Base-by-base conservation (phyloP, 495 filamentous ascomycete genomes). In the Aspergillus heteromorphus region DNA sequence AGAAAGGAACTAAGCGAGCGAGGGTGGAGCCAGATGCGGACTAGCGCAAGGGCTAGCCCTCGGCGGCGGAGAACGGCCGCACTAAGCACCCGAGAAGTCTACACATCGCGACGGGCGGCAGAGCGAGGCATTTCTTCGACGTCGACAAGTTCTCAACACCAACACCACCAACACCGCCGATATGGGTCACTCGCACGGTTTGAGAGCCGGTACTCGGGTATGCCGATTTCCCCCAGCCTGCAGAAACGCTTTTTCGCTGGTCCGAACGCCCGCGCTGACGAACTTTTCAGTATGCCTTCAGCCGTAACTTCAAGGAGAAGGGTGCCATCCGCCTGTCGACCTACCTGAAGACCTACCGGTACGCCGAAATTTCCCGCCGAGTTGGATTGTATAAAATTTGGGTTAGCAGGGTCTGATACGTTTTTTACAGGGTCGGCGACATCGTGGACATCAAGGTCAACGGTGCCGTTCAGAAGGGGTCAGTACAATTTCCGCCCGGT, bases 401-500 rank as follows among this genome's bases (percentile, higher is more conserved):
- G 55, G 54, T 61, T 54, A 48, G 19, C 27, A 63, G 57, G 60
- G 56, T 64, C 59, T 68, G 54, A 66, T 56, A 51, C n/a, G n/a
- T n/a, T 54, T 61, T 65, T 56, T 68, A 64, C 63, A 95, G 89
- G 75, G 93, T 98, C 71, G 93, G 92, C 72, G 92, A 97, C 64
- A 95, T 97, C 65, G 92, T 97, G 66, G 92, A 97, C 70, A 86
- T 97, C 73, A 91, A 92, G 78, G 87, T 87, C 65, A 96, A 97
- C 79, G 92, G 91, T 83, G 92, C 92, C 69, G 91, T 96, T 55
- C 92, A 97, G 81, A 96, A 97, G 84, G 92, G 91, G 87, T 92
- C 68, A 84, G 88, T 82, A 66, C 57, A 58, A 56, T 56, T 47
- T 60, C 57, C 53, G 50, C 59, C 58, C 48, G 40, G 41, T 48